These are phyloP conservation scores for Tolypocladium paradoxum DNA, from an alignment of 2,329 filamentous ascomycete species.

Conservation along the genomic window DNA sequence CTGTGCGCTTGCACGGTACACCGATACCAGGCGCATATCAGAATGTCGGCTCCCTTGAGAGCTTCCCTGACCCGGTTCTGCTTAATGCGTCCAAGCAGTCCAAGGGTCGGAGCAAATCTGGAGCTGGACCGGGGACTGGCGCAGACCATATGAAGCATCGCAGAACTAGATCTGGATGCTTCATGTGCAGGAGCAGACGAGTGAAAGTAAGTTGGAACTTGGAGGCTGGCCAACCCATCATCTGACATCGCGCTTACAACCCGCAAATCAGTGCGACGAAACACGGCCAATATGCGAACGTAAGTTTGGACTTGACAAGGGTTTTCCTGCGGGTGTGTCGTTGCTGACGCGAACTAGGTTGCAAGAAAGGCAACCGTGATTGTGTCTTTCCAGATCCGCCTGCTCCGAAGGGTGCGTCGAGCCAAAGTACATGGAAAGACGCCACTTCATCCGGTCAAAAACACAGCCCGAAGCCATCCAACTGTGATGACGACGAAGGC, in stretches of 20 bases:
- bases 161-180: conserved; percentile 87
- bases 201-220: conserved; percentile 53
- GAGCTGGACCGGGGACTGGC: conserved; percentile 29
- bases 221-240: conserved; percentile 6
- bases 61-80: conserved; percentile 38
- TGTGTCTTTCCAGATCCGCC: conserved; percentile 77
- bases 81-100: conserved; percentile 36
- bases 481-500: conserved; percentile 36
- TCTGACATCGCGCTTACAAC: conserved; percentile 11
- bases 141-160: conserved; percentile 76
- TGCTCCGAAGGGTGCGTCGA: conserved; percentile 25
- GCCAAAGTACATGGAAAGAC: conserved; percentile 26
- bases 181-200: conserved; percentile 75
- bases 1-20: conserved; percentile 16
- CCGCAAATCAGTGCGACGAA: conserved; percentile 72
- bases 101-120: conserved; percentile 40
- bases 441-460: conserved; percentile 23
- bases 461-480: conserved; percentile 42
- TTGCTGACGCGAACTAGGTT: conserved; percentile 44
- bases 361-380: conserved; percentile 81
- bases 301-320: conserved; percentile 24
- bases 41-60: conserved; percentile 36
- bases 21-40: conserved; percentile 33
- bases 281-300: conserved; percentile 74
- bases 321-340: not conserved